phyloP scores from a whole-genome alignment of 805 yeast genomes.

The Jamesozyma gamospora region DNA sequence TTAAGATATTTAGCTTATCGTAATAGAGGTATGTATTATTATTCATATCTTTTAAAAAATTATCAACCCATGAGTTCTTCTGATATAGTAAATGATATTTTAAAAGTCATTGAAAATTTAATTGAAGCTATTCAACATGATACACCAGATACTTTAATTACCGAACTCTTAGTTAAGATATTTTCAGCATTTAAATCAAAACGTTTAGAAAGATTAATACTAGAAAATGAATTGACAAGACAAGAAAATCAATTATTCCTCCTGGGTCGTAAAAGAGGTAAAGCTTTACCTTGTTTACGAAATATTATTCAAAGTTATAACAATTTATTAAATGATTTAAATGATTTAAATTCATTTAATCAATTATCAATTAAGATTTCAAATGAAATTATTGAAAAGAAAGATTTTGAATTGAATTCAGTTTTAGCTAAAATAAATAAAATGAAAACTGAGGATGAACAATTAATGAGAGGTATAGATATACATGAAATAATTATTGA shows the following conservation, averaged over 20 bases:
- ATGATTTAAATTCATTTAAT: slow-evolving; percentile 8
- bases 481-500: slow-evolving; percentile 14
- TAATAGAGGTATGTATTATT: slow-evolving; percentile 67
- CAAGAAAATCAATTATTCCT: slow-evolving; percentile 19
- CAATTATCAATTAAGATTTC: slow-evolving; percentile 27
- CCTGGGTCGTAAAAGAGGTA: slow-evolving; percentile 12
- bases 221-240: slow-evolving; percentile 50
- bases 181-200: slow-evolving; percentile 40
- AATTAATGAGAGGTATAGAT: slow-evolving; percentile 31
- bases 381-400: background rate
- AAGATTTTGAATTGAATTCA: slow-evolving; percentile 14
- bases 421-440: slow-evolving; percentile 26
- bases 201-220: slow-evolving; percentile 42
- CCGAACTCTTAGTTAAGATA: slow-evolving; percentile 41
- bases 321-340: slow-evolving; percentile 9
- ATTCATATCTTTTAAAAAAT: slow-evolving; percentile 29
- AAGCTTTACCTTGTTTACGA: slow-evolving; percentile 25
- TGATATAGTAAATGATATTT: slow-evolving; percentile 35
- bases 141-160: slow-evolving; percentile 52
- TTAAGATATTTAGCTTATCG: slow-evolving; percentile 70
- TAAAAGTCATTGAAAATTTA: slow-evolving; percentile 48
- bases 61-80: slow-evolving; percentile 24
- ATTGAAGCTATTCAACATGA: slow-evolving; percentile 54
- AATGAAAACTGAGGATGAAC: slow-evolving; percentile 30
- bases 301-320: slow-evolving; percentile 11